phyloP scores from a whole-genome alignment of 192 early-diverging fungal genomes.

The Gaertneriomyces sp. region DNA sequence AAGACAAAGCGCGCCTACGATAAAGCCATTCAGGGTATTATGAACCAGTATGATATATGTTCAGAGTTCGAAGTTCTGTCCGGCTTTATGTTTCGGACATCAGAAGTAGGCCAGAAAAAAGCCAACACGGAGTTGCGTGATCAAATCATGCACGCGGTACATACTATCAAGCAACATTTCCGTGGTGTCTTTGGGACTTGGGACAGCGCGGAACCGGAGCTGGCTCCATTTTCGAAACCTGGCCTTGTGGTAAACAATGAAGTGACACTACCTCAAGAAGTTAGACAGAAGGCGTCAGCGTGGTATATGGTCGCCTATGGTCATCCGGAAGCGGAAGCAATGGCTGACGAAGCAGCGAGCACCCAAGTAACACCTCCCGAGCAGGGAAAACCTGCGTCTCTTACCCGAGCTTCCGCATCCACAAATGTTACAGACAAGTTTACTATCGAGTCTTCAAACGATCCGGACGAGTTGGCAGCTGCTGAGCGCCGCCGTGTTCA shows the following conservation, averaged over 20 bases:
- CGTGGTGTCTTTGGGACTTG: constrained; percentile 46
- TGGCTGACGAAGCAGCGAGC: not conserved
- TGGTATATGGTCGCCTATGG: constrained; percentile 73
- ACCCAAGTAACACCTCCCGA: not conserved
- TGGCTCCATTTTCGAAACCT: not conserved
- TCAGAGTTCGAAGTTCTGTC: constrained; percentile 45
- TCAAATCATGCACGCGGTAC: constrained; percentile 38
- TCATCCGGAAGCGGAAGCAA: constrained; percentile 31
- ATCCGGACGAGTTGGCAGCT: constrained; percentile 6
- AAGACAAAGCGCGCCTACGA: constrained; percentile 47
- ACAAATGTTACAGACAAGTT: not conserved
- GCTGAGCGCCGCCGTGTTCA: constrained; percentile 8
- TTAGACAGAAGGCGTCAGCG: constrained; percentile 40
- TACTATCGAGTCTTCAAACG: not conserved
- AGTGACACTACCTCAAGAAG: constrained; percentile 11
- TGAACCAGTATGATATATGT: constrained; percentile 65
- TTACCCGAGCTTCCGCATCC: not conserved
- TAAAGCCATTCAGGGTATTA: constrained; percentile 46
- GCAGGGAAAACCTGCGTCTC: not conserved
- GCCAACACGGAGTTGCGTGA: constrained; percentile 49
- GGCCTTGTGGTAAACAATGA: constrained; percentile 23
- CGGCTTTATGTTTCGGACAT: constrained; percentile 38
- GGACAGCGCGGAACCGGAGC: constrained; percentile 19
- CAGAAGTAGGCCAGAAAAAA: constrained; percentile 45
- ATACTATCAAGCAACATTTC: constrained; percentile 37